Percentiles rank a stretch among this genome's conserved stretches.
These are phyloP conservation scores for Rhododendron molle DNA, from an alignment of 148 eudicot genomes.

Conservation along the genomic window DNA sequence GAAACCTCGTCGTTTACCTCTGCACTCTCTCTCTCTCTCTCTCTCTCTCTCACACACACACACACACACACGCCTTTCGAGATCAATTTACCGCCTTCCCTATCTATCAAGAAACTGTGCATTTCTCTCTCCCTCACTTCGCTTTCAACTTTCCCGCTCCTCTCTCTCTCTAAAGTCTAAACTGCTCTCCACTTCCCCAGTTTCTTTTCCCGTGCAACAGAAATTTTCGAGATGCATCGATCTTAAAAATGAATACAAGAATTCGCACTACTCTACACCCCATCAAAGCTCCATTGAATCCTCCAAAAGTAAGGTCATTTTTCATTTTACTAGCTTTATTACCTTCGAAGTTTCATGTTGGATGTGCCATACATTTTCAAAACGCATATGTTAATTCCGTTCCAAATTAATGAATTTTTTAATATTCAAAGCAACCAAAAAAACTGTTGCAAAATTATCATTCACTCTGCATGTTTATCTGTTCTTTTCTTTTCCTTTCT, in stretches of 20 bases:
- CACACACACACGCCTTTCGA: slow-evolving; percentile 12
- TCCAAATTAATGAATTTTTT: background rate
- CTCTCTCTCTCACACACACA: background rate
- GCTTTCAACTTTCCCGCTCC: slow-evolving; percentile 35
- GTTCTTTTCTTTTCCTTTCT: background rate
- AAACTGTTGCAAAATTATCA: background rate
- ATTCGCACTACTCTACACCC: slow-evolving; percentile 31
- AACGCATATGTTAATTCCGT: slow-evolving; percentile 11
- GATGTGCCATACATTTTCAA: background rate
- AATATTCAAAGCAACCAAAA: background rate
- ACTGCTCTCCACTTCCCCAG: background rate
- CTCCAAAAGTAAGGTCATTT: slow-evolving; percentile 24
- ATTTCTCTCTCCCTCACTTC: background rate
- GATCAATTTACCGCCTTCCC: slow-evolving; percentile 3
- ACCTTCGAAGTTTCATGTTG: background rate
- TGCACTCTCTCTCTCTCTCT: slow-evolving; percentile 3
- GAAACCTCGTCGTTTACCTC: slow-evolving; percentile 29
- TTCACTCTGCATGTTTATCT: background rate
- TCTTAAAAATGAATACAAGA: slow-evolving; percentile 35
- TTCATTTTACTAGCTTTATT: background rate
- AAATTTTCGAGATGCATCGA: background rate
- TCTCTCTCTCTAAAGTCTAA: slow-evolving; percentile 6
- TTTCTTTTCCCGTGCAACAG: background rate
- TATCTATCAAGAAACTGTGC: background rate
- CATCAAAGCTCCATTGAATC: slow-evolving; percentile 31